phyloP scores from a whole-genome alignment of 1,284 basidiomycete genomes.

The Naganishia liquefaciens region DNA sequence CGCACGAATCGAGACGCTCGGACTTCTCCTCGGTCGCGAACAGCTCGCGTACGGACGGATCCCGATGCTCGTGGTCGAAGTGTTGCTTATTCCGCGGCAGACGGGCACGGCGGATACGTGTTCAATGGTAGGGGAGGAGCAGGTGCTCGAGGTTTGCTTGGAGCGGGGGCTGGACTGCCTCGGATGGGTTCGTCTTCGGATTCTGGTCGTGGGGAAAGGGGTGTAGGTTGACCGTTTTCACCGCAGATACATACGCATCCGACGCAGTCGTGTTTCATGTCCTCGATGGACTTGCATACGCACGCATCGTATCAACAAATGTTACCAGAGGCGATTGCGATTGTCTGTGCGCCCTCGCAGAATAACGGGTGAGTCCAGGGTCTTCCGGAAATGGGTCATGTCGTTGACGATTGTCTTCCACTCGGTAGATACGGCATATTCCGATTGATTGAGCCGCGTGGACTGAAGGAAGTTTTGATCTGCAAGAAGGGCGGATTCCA shows the following conservation, averaged over 20 bases:
- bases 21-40: constrained; percentile 63
- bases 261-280: constrained; percentile 69
- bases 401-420: neutral
- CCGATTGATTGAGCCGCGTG: constrained; percentile 79
- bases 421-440: constrained; percentile 75
- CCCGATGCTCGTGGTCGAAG: constrained; percentile 61
- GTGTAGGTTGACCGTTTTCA: neutral
- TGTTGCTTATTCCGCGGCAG: constrained; percentile 77
- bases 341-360: constrained; percentile 79
- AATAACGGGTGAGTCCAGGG: constrained; percentile 65
- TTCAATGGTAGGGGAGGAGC: constrained; percentile 78
- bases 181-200: constrained; percentile 67
- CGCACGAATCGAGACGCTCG: constrained; percentile 66
- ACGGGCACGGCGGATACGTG: constrained; percentile 82
- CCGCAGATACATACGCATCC: constrained; percentile 86
- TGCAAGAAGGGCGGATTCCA: constrained; percentile 73
- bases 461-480: constrained; percentile 66
- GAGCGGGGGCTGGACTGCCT: constrained; percentile 74
- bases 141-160: constrained; percentile 79
- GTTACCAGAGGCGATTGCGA: constrained; percentile 85
- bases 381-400: constrained; percentile 2
- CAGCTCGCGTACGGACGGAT: constrained; percentile 36
- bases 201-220: neutral
- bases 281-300: constrained; percentile 61
- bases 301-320: constrained; percentile 82